Evolutionary conservation across 202 grass and related monocot genomes (phyloP), one percentile per base, ranked within the genome.

Genomic region (Musa balbisiana): DNA sequence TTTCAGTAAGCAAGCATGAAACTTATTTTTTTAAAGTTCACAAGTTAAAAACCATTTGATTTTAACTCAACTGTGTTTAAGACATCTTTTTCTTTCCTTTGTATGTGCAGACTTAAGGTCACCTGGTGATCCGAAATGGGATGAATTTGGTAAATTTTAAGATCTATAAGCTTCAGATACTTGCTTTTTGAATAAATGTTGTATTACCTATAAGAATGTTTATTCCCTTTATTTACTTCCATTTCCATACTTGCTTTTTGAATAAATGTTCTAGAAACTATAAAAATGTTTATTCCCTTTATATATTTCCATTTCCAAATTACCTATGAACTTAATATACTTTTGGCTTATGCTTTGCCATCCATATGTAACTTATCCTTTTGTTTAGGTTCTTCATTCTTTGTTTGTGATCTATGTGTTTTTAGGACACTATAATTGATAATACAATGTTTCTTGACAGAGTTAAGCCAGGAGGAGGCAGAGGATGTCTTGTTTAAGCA

Each of bases 401-500:
- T 71, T 4, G 74, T 51, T 2, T 53, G 24, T 76, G 12, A 22
- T 27, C 25, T 15, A 49, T 71, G 25, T 52, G n/a, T 29, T 17
- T 9, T 49, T 53, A 72, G n/a, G 33, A 54, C 11, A 24, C 19
- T 2, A 15, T 72, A 15, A 27, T 17, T 20, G 14, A 64, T 73
- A 53, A 2, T 77, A 62, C 16, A 79, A 79, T 88, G 12, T 83
- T 60, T 3, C 55, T 89, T 58, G 85, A 62, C 86, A 98, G 94
- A 98, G 20, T 78, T 98, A 78, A 88, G 86, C 65, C 80, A 82
- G 73, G 94, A 98, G 69, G 94, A 98, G 77, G 84, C 79, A 23
- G 91, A 98, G 75, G 94, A 98, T 92, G 94, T 94, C 53, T 77
- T 83, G 58, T 98, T 98, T 80, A 98, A 98, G 83, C 87, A 98